phyloP scores from a whole-genome alignment of 2,329 filamentous ascomycete species.

The Hypoxylon sp. region DNA sequence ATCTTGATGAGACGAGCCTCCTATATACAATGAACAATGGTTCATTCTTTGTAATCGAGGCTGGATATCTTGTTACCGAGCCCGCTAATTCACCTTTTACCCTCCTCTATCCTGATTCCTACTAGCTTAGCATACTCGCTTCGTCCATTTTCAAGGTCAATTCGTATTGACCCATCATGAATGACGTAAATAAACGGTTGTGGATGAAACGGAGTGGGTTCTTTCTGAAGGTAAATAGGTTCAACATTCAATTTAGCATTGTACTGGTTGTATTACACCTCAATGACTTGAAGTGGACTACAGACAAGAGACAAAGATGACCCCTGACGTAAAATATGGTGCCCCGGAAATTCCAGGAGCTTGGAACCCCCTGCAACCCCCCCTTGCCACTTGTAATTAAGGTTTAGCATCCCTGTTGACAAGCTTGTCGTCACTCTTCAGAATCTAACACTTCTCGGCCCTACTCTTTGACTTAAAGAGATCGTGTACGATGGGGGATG shows the following conservation, averaged over 20 bases:
- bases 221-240: neutral
- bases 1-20: constrained; percentile 12
- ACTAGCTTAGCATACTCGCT: neutral
- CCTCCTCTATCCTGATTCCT: neutral
- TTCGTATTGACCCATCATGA: neutral
- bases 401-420: constrained; percentile 18
- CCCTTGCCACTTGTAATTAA: constrained; percentile 8
- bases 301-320: neutral
- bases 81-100: neutral
- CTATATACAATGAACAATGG: neutral
- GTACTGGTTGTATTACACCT: neutral
- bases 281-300: constrained; percentile 11
- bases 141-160: neutral
- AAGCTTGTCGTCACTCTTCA: constrained; percentile 6
- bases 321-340: constrained; percentile 9
- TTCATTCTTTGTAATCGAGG: neutral
- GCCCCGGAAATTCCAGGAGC: constrained; percentile 30
- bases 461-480: neutral
- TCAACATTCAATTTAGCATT: neutral
- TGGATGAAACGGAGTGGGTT: neutral
- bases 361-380: constrained; percentile 34
- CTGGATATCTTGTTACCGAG: neutral
- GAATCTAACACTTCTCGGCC: neutral
- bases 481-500: constrained; percentile 11
- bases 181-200: constrained; percentile 9